Conservation (phyloP, 176 grass and related monocot genomes). For the Rhipidocladum racemiflorum region DNA sequence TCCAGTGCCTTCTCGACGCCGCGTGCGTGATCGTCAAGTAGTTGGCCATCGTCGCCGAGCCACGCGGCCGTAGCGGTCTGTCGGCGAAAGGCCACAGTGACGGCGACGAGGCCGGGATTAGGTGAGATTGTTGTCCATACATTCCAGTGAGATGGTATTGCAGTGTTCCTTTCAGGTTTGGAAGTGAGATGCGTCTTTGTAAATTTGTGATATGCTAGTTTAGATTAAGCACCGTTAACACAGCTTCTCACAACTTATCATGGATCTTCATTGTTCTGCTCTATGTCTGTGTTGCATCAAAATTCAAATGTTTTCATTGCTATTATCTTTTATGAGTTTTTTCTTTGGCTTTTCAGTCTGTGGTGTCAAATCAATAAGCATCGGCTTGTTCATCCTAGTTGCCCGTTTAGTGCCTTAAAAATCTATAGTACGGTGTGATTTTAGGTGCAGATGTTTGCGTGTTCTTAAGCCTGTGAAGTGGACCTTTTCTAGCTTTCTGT, state of each 20-base stretch:
- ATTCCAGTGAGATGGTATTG: background rate
- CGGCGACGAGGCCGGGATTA: background rate
- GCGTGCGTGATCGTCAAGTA: constrained; percentile 35
- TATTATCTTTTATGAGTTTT: background rate
- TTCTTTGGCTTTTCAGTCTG: background rate
- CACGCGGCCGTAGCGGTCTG: background rate
- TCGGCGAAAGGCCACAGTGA: constrained; percentile 7
- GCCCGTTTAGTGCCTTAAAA: background rate
- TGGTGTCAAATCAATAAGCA: background rate
- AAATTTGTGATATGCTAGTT: background rate
- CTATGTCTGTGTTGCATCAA: background rate
- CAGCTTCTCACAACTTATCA: background rate
- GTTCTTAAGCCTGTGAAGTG: background rate
- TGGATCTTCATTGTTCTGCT: background rate
- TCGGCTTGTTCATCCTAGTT: background rate
- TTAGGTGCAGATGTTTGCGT: background rate
- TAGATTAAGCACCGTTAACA: background rate
- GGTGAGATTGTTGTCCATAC: background rate
- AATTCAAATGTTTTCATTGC: background rate
- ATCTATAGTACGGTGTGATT: background rate
- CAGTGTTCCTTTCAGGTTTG: background rate
- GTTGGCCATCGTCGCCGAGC: background rate
- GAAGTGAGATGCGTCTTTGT: background rate
- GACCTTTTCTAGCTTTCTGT: background rate
- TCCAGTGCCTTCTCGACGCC: constrained; percentile 50